These are phyloP conservation scores for Mucor ambiguus DNA, from an alignment of 371 early-diverging fungal species.

Conservation along the genomic window DNA sequence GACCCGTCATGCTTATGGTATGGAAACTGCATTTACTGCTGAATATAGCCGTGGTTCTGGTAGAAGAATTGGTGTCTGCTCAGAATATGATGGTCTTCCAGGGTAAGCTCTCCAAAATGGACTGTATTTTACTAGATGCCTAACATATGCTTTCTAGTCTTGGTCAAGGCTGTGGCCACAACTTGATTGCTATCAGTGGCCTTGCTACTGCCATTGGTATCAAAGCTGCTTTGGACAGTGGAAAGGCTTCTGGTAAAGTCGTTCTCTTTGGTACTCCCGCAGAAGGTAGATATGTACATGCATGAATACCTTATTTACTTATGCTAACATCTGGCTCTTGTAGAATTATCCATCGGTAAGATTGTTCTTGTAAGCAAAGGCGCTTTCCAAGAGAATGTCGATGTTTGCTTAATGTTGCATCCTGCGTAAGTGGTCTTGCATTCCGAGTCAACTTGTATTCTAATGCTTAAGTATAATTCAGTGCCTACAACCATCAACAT, in stretches of 20 bases:
- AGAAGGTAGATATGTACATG: conserved; percentile 46
- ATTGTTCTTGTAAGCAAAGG: conserved; percentile 65
- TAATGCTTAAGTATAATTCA: neutral
- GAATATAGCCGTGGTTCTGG: conserved; percentile 50
- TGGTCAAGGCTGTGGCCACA: conserved; percentile 72
- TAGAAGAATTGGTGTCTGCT: conserved; percentile 56
- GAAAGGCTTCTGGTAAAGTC: conserved; percentile 60
- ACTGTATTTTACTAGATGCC: neutral
- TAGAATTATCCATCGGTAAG: conserved; percentile 74
- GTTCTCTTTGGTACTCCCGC: conserved; percentile 81
- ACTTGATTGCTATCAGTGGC: conserved; percentile 74
- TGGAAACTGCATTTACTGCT: conserved; percentile 67
- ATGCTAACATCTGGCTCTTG: neutral
- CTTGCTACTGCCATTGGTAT: conserved; percentile 69
- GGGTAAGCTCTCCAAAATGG: conserved; percentile 27
- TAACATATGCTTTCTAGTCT: conserved; percentile 23
- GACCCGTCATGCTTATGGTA: conserved; percentile 54
- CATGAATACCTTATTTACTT: neutral
- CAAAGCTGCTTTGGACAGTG: conserved; percentile 54
- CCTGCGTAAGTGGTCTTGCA: conserved; percentile 49
- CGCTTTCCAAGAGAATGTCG: conserved; percentile 66
- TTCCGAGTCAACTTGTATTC: neutral
- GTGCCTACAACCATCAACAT: conserved; percentile 36
- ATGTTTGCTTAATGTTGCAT: conserved; percentile 82
- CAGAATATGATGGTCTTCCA: conserved; percentile 72